Percentiles rank a stretch among this genome's conserved stretches.
Evolutionary conservation across 805 yeast species (phyloP).

Genomic region (Metschnikowia matae): DNA sequence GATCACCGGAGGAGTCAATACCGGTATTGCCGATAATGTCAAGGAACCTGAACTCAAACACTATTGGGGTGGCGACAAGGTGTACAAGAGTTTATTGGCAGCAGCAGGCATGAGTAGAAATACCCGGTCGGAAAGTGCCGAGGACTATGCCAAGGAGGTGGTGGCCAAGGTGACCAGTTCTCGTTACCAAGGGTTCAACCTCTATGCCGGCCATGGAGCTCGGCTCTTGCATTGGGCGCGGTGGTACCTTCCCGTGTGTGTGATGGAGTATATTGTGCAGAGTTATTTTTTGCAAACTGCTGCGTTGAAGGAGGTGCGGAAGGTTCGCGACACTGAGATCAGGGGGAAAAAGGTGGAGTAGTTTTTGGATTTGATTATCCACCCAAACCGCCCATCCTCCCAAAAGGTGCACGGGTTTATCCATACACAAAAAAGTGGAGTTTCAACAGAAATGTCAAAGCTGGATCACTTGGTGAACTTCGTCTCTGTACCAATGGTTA

Average conservation of each 20-base stretch:
- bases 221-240: constrained; percentile 11
- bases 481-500: too few species aligned
- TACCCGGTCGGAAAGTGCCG: constrained; percentile 6
- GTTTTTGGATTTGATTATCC: background rate
- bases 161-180: constrained; percentile 8
- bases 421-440: too few species aligned
- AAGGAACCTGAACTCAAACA: constrained; percentile 2
- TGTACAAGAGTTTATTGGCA: constrained; percentile 9
- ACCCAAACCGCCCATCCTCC: too few species aligned
- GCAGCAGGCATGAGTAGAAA: constrained; percentile 14
- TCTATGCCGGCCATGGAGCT: constrained; percentile 13
- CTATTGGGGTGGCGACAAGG: constrained; percentile 9
- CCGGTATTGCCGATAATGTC: constrained; percentile 26
- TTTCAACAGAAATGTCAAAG: too few species aligned
- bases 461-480: too few species aligned
- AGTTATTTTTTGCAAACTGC: constrained; percentile 12
- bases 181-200: constrained; percentile 15
- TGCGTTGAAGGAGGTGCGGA: constrained; percentile 9
- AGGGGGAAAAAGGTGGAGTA: constrained; percentile 1
- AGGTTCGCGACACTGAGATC: constrained; percentile 1
- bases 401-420: too few species aligned
- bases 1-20: constrained; percentile 38
- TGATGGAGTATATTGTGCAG: constrained; percentile 11
- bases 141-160: constrained; percentile 13
- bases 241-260: constrained; percentile 13